These are phyloP conservation scores for Solanum paucissectum DNA, from an alignment of 257 asterid genomes.

Conservation along the genomic window DNA sequence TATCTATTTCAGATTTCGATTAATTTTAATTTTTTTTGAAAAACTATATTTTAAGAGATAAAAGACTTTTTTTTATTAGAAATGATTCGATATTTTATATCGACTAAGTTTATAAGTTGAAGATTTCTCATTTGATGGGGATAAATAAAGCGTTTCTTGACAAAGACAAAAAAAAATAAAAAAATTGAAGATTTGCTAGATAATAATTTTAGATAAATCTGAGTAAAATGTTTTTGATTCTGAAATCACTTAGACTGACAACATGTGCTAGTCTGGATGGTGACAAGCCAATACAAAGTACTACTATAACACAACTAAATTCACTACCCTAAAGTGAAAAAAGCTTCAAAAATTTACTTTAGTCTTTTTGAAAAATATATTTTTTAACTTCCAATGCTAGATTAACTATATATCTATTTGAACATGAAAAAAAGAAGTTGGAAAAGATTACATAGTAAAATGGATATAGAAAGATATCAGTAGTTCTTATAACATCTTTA, in stretches of 20 bases:
- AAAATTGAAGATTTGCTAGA: background rate
- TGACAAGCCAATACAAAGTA: background rate
- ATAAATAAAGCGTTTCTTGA: no score
- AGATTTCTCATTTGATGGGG: background rate
- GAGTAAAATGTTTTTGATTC: background rate
- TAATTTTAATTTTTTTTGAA: rapidly evolving
- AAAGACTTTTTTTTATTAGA: no score
- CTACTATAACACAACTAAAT: background rate
- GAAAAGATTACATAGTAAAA: background rate
- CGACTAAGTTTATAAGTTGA: background rate
- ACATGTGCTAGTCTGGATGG: background rate
- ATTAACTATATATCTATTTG: background rate
- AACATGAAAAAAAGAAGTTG: background rate
- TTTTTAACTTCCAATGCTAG: background rate
- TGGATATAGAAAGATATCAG: background rate
- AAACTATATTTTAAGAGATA: no score
- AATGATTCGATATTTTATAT: no score
- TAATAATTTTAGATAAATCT: background rate
- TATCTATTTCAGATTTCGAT: background rate
- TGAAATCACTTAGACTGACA: background rate
- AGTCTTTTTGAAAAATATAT: background rate
- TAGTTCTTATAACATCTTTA: background rate
- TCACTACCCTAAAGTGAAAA: background rate
- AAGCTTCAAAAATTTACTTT: background rate
- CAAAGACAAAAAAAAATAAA: no score